These are phyloP conservation scores for Zygosaccharomyces sapae DNA, from an alignment of 1,139 yeast species.

Conservation along the genomic window DNA sequence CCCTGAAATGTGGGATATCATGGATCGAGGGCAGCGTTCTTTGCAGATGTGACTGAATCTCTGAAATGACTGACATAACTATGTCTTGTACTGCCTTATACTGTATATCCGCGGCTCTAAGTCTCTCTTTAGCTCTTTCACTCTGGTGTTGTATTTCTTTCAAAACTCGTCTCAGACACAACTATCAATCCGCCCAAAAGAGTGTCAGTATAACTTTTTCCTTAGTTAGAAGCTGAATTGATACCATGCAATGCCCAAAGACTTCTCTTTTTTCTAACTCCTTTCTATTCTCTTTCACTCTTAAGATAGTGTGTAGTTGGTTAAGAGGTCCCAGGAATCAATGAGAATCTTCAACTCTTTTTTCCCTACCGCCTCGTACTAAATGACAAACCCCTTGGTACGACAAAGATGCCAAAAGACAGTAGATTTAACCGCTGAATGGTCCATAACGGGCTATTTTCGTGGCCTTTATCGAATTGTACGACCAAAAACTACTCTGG, in stretches of 20 bases:
- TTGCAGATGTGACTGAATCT: conserved; percentile 18
- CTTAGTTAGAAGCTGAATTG: not conserved
- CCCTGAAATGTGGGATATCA: conserved; percentile 19
- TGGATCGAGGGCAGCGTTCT: conserved; percentile 26
- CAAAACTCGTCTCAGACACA: conserved; percentile 1
- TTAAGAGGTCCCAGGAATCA: not conserved
- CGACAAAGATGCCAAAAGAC: not conserved
- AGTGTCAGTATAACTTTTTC: conserved; percentile 1
- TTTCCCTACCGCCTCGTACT: conserved; percentile 4
- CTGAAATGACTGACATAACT: conserved; percentile 5
- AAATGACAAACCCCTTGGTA: conserved; percentile 1
- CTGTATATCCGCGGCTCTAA: too few species aligned
- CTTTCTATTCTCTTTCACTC: not conserved
- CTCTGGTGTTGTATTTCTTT: conserved; percentile 1
- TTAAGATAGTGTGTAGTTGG: not conserved
- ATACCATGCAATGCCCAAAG: conserved; percentile 4
- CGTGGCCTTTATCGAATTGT: too few species aligned
- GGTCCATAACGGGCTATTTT: too few species aligned
- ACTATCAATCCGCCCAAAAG: conserved; percentile 5
- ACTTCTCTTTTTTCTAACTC: not conserved
- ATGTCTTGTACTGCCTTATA: conserved; percentile 2
- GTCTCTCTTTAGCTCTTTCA: not conserved
- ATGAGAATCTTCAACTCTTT: conserved; percentile 3
- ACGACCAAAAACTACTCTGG: too few species aligned
- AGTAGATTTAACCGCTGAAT: not conserved